phyloP scores from a whole-genome alignment of 306 rosid species.

The Hylodesmum podocarpum region DNA sequence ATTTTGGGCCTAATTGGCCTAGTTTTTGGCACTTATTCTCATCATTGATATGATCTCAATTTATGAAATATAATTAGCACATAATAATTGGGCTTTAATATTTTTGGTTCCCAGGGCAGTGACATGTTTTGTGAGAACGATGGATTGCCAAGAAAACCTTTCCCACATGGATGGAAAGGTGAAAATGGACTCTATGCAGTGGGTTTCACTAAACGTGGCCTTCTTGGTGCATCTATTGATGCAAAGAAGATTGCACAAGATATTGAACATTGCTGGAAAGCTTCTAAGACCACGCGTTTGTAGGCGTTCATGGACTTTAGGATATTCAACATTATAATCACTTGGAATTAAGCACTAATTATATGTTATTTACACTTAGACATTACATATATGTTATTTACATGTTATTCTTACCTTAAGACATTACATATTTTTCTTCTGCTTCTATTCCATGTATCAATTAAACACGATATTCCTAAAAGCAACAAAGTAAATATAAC shows the following conservation, averaged over 20 bases:
- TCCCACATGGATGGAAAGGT: constrained; percentile 75
- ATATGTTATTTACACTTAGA: background rate
- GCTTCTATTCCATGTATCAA: background rate
- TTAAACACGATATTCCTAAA: background rate
- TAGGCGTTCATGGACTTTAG: background rate
- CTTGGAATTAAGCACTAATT: too few species aligned
- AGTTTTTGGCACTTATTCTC: background rate
- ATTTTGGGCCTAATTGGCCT: background rate
- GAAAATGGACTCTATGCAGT: constrained; percentile 60
- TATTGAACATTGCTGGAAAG: constrained; percentile 46
- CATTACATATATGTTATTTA: background rate
- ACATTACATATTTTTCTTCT: background rate
- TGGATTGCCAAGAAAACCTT: constrained; percentile 57
- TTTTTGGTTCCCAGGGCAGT: constrained; percentile 37
- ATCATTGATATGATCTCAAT: background rate
- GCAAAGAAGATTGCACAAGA: constrained; percentile 63
- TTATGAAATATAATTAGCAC: background rate
- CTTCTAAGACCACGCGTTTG: background rate
- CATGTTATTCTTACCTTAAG: background rate
- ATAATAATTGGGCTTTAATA: background rate
- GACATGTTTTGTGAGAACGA: constrained; percentile 56
- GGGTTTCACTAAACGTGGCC: constrained; percentile 70
- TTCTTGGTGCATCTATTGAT: constrained; percentile 63
- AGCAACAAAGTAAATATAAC: too few species aligned
- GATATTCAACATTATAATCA: background rate